These are phyloP conservation scores for Tolypocladium amazonense DNA, from an alignment of 2,329 filamentous ascomycete genomes.

Conservation along the genomic window DNA sequence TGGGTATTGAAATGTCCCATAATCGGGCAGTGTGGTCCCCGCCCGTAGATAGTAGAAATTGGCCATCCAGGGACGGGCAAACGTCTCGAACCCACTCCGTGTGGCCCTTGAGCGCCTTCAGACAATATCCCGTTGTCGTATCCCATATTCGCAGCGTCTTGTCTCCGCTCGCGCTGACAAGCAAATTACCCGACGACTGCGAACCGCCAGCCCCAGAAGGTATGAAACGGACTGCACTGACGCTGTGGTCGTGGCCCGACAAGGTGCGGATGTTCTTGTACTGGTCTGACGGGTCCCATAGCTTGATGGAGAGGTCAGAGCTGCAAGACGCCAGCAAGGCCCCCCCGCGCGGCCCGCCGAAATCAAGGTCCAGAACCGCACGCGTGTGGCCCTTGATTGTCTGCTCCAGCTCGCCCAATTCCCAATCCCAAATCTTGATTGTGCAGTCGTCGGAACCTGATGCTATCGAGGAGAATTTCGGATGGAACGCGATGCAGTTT, in stretches of 20 bases:
- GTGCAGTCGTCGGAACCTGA: constrained; percentile 87
- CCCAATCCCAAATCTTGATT: constrained; percentile 98
- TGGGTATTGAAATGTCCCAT: constrained; percentile 64
- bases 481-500: constrained; percentile 86
- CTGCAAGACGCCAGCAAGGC: constrained; percentile 56
- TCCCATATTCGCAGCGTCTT: constrained; percentile 83
- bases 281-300: constrained; percentile 87
- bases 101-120: constrained; percentile 76
- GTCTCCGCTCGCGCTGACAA: constrained; percentile 77
- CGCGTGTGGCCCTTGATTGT: constrained; percentile 91
- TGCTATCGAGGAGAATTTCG: constrained; percentile 79
- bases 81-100: constrained; percentile 83
- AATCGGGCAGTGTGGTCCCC: constrained; percentile 71
- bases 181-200: constrained; percentile 68
- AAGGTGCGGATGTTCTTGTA: constrained; percentile 91
- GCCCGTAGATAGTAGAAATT: constrained; percentile 69
- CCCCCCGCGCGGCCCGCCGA: constrained; percentile 71
- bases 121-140: constrained; percentile 79
- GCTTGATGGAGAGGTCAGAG: constrained; percentile 80
- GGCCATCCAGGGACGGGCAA: constrained; percentile 70
- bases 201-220: constrained; percentile 70
- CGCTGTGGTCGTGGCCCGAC: constrained; percentile 85
- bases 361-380: constrained; percentile 80
- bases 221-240: constrained; percentile 78
- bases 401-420: constrained; percentile 78